These are phyloP conservation scores for Blechomonas ayalai DNA, from an alignment of 208 protist species.

Conservation along the genomic window DNA sequence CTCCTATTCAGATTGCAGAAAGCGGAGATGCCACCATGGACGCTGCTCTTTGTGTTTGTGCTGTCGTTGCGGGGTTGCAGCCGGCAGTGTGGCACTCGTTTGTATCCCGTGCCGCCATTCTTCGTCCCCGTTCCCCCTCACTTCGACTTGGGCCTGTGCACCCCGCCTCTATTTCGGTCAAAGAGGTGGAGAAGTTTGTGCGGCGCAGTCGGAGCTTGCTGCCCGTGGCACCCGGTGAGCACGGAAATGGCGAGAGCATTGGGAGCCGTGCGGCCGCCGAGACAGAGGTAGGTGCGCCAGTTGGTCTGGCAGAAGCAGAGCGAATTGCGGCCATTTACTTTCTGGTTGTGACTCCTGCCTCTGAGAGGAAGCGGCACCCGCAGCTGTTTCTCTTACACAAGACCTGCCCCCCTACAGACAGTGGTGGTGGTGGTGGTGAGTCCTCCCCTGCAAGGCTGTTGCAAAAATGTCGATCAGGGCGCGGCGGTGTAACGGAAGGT, in stretches of 20 bases:
- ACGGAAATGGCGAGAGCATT: not conserved
- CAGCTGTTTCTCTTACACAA: no score
- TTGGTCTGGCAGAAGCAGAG: constrained; percentile 16
- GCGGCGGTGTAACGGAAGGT: no score
- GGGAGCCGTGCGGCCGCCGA: constrained; percentile 1
- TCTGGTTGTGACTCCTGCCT: constrained; percentile 18
- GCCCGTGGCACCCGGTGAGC: not conserved
- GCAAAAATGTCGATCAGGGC: no score
- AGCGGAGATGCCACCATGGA: constrained; percentile 20
- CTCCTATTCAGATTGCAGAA: not conserved
- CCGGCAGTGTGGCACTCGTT: constrained; percentile 38
- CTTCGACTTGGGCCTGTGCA: constrained; percentile 33
- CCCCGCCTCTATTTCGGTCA: constrained; percentile 24
- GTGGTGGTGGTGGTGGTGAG: no score
- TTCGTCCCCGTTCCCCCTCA: constrained; percentile 34
- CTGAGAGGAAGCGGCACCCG: constrained; percentile 8
- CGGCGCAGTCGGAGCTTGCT: constrained; percentile 34
- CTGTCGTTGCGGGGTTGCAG: constrained; percentile 25
- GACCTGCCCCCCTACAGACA: no score
- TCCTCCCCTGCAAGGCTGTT: no score
- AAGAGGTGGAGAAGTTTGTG: constrained; percentile 44
- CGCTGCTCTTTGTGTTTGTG: constrained; percentile 59
- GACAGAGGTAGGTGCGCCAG: not conserved
- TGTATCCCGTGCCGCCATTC: constrained; percentile 19
- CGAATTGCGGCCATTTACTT: constrained; percentile 34